Percentiles rank a stretch among this genome's conserved stretches.
Evolutionary conservation across 371 early-diverging fungal genomes (phyloP).

Genomic region (Coemansia sp.): DNA sequence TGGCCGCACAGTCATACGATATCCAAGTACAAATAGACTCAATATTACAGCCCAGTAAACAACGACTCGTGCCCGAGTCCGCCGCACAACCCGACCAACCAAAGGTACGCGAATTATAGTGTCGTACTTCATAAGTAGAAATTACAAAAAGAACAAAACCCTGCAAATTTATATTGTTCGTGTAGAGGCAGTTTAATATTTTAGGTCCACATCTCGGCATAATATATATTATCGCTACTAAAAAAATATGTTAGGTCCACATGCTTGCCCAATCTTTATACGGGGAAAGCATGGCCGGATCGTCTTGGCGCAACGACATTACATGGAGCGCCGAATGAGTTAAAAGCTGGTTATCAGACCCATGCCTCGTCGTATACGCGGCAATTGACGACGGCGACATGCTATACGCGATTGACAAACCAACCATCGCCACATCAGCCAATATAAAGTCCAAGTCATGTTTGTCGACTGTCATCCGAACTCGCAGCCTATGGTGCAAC

Average conservation of each 20-base stretch:
- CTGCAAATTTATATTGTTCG: not conserved
- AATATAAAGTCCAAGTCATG: constrained; percentile 25
- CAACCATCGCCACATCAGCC: constrained; percentile 25
- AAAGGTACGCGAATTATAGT: not conserved
- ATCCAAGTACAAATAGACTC: not conserved
- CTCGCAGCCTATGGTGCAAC: constrained; percentile 4
- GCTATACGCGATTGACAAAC: constrained; percentile 14
- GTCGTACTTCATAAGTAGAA: not conserved
- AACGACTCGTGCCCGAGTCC: not conserved
- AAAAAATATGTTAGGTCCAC: constrained; percentile 5
- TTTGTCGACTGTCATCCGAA: constrained; percentile 6
- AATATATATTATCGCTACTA: too few species aligned
- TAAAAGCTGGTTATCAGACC: not conserved
- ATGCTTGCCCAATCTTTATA: constrained; percentile 8
- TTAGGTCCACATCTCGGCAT: constrained; percentile 3
- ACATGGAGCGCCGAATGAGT: constrained; percentile 7
- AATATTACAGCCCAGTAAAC: not conserved
- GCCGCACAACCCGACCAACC: not conserved
- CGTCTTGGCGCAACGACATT: constrained; percentile 13
- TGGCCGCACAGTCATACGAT: not conserved
- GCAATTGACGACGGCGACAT: constrained; percentile 30
- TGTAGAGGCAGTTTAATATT: not conserved
- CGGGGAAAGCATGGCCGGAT: constrained; percentile 21
- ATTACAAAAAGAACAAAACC: not conserved
- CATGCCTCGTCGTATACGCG: not conserved